These are phyloP conservation scores for Agroathelia rolfsii DNA, from an alignment of 1,284 basidiomycete species.

Conservation along the genomic window DNA sequence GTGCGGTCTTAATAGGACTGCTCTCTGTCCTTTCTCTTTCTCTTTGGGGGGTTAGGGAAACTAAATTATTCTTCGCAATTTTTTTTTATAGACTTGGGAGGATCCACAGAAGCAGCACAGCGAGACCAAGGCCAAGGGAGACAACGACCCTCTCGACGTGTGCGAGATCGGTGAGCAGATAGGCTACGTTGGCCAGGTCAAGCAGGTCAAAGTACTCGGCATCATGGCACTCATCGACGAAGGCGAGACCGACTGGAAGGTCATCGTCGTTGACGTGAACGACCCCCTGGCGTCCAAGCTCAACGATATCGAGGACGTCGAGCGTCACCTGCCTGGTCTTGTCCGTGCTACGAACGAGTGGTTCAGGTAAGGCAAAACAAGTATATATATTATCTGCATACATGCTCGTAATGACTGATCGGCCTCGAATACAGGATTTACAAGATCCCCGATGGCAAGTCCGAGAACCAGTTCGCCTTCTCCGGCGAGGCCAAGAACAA, in stretches of 20 bases:
- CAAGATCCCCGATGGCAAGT: slow-evolving; percentile 98
- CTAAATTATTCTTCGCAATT: too few relatives aligned
- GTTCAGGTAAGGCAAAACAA: slow-evolving; percentile 12
- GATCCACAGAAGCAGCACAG: slow-evolving; percentile 83
- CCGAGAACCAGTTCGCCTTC: slow-evolving; percentile 98
- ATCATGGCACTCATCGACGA: neutral
- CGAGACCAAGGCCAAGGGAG: slow-evolving; percentile 88
- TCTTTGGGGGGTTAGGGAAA: too few relatives aligned
- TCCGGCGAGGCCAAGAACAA: slow-evolving; percentile 99
- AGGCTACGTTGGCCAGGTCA: neutral
- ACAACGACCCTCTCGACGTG: slow-evolving; percentile 2
- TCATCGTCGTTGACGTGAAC: slow-evolving; percentile 1
- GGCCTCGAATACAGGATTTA: slow-evolving; percentile 62
- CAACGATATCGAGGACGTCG: neutral
- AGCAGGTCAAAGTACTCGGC: neutral
- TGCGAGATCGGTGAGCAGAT: neutral
- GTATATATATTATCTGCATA: slow-evolving; percentile 5
- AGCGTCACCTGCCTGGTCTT: neutral
- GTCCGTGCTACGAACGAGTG: neutral
- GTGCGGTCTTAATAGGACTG: slow-evolving; percentile 1
- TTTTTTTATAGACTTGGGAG: slow-evolving; percentile 95
- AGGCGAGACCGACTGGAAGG: neutral
- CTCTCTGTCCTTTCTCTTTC: slow-evolving; percentile 8
- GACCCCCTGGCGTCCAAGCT: neutral
- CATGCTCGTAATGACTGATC: slow-evolving; percentile 11